Percentiles rank a stretch among this genome's conserved stretches.
Conservation (phyloP, 176 grass and related monocot species). For the Musa itinerans region DNA sequence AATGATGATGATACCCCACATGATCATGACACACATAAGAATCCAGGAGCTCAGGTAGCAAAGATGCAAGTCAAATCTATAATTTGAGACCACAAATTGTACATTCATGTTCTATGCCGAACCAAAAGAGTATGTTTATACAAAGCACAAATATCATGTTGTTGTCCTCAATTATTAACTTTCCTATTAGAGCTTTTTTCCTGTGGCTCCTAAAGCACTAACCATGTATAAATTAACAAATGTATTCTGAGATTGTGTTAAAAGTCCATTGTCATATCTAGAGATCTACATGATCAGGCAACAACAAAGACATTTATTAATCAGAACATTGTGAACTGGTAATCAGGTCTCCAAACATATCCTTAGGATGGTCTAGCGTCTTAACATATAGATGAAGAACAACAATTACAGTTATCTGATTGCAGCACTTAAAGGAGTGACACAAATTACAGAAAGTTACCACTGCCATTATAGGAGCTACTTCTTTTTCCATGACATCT, state of each 20-base stretch:
- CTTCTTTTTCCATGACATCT: slow-evolving; percentile 64
- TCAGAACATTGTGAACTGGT: no score
- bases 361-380: not conserved
- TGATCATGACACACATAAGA: not conserved
- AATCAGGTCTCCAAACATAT: not conserved
- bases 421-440: not conserved
- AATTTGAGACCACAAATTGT: no score
- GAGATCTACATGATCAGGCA: not conserved
- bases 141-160: not conserved
- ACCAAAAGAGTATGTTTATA: no score
- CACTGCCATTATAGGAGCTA: slow-evolving; percentile 76
- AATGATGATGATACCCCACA: no score
- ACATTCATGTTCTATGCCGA: no score
- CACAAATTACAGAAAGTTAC: slow-evolving; percentile 27
- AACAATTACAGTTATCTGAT: not conserved
- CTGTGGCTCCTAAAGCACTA: not conserved
- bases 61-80: not conserved
- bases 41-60: not conserved
- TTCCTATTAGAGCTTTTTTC: not conserved
- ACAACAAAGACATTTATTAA: not conserved
- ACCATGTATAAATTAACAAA: not conserved
- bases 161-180: not conserved
- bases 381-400: not conserved
- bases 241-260: not conserved
- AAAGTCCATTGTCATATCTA: not conserved